Base-by-base conservation (phyloP, 148 eudicot species). In the Polygonum aviculare region DNA sequence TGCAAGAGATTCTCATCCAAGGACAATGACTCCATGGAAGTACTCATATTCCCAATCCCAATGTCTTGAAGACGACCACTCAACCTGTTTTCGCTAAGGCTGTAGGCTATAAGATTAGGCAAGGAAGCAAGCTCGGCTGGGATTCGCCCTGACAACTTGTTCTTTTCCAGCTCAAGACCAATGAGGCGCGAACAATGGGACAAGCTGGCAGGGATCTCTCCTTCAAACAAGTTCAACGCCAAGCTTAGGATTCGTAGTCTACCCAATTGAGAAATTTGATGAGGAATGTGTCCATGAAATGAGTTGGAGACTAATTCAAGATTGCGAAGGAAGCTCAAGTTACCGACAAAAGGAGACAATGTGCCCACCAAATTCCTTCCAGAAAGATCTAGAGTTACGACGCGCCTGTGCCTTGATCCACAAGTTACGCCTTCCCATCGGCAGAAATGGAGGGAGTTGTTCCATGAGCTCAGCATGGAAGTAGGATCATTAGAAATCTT, bases 281-380 rank as follows among this genome's bases (percentile, higher is more conserved):
- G 47, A 12, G 82, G 85, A 10, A 80, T 77, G 5, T 14, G 16
- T 33, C 82, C 85, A 6, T 11, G 12, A 31, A 83, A 77, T n/a
- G 38, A 79, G 16, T 83, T 62, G 71, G 3, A 5, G 44, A 7
- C 0, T 5, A 75, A 9, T 4, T 4, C 2, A 0, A 81, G 19
- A 5, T 8, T 35, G 0, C 49, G 41, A 7, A 81, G 80, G 40
- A 81, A 81, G 14, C 80, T 81, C 2, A 81, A 44, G 72, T 81
- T 81, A 19, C 83, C 80, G 9, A 81, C 33, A 1, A 14, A 74
- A 52, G 80, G 80, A 2, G 80, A 81, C 47, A 78, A 16, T 4
- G 75, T 54, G 19, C 83, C 83, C 0, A 21, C 72, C 48, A 81
- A 55, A 0, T 50, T 59, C 7, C 44, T 55, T 10, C 51, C 6